Evolutionary conservation across 2,329 filamentous ascomycete species (phyloP).

Genomic region (Ophiostoma quercus): DNA sequence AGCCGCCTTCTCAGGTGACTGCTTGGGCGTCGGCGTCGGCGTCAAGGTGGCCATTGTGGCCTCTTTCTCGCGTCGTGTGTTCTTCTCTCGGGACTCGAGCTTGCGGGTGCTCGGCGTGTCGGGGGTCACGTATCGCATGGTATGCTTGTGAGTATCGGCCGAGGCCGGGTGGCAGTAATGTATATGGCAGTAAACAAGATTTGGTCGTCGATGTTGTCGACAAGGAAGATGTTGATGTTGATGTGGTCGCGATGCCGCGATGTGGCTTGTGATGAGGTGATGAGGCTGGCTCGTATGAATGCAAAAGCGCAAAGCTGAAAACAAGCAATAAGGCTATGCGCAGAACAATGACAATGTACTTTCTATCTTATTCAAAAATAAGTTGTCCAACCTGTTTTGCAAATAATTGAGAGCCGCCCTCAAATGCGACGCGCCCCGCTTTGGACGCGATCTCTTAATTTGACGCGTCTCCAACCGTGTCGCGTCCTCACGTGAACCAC

Average conservation of each 20-base stretch:
- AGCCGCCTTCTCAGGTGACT: neutral
- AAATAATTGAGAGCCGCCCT: neutral
- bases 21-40: slow-evolving; percentile 17
- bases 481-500: slow-evolving; percentile 22
- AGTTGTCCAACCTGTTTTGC: too few species aligned
- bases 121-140: slow-evolving; percentile 24
- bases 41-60: slow-evolving; percentile 7
- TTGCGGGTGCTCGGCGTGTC: slow-evolving; percentile 24
- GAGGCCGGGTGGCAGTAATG: neutral
- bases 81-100: slow-evolving; percentile 20
- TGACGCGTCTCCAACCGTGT: slow-evolving; percentile 20
- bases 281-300: neutral
- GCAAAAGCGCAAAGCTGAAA: neutral
- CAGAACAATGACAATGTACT: neutral
- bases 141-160: neutral
- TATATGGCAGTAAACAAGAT: neutral
- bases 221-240: neutral
- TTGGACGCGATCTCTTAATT: slow-evolving; percentile 17
- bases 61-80: neutral
- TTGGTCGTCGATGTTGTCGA: neutral
- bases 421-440: slow-evolving; percentile 20
- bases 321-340: neutral
- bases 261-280: neutral
- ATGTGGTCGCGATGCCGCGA: neutral
- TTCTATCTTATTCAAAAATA: too few species aligned